Percentiles rank a stretch among this genome's conserved stretches.
Conservation (phyloP, 805 yeast species). For the Candida piceae region DNA sequence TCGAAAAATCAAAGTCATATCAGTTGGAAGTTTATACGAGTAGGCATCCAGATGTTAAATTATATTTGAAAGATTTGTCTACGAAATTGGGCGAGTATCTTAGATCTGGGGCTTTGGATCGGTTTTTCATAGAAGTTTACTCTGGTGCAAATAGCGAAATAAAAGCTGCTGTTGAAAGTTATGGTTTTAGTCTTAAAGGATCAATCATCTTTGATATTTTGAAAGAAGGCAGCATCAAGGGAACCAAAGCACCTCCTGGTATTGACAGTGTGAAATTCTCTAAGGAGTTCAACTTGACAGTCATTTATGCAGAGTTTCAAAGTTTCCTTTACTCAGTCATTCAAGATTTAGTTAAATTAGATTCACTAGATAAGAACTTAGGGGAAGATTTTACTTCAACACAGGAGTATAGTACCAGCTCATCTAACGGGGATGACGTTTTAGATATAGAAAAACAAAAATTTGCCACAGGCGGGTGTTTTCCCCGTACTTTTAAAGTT, state of each 20-base stretch:
- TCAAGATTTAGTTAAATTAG: constrained; percentile 12
- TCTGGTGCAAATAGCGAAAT: not conserved
- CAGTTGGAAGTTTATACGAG: constrained; percentile 37
- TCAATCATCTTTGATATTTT: constrained; percentile 23
- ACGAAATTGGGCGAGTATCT: constrained; percentile 17
- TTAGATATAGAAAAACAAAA: not conserved
- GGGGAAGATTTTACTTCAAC: not conserved
- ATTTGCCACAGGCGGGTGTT: constrained; percentile 1
- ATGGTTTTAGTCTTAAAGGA: constrained; percentile 27
- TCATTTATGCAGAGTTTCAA: constrained; percentile 24
- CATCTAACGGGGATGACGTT: too few species aligned
- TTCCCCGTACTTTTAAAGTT: constrained; percentile 16
- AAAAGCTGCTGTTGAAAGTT: constrained; percentile 10
- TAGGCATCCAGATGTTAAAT: constrained; percentile 42
- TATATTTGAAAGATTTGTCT: constrained; percentile 32
- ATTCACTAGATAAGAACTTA: not conserved
- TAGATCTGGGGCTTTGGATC: constrained; percentile 17
- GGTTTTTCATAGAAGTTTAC: constrained; percentile 22
- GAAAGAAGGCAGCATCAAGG: not conserved
- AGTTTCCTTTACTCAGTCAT: constrained; percentile 22
- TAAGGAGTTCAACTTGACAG: constrained; percentile 5
- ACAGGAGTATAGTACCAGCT: too few species aligned
- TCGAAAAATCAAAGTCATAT: constrained; percentile 38
- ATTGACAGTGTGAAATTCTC: constrained; percentile 6
- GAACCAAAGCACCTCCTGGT: not conserved